Evolutionary conservation across 257 asterid species (phyloP), one percentile per base, ranked within the genome.

Genomic region (Voacanga thouarsii): DNA sequence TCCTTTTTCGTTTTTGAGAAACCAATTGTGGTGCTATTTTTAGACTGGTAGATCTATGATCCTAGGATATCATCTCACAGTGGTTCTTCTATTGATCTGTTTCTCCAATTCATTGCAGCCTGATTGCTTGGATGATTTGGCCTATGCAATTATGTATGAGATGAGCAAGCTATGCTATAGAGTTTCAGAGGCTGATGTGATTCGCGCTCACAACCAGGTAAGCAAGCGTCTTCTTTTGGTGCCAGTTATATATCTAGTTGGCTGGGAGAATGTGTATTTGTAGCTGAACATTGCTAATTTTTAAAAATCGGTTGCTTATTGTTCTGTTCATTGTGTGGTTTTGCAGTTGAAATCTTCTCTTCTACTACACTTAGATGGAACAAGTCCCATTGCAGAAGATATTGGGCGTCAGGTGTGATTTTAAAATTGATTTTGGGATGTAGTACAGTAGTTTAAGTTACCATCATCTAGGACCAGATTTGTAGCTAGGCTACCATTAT

Each of bases 341-440:
- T 68, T 88, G 87, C 89, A 96, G 99, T 81, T 96, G 86, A 96
- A 96, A 83, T 93, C 99, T 70, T 89, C 96, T 71, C 84, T 96
- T 77, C 83, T 96, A 79, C 97, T 96, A 75, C 98, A 96, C 89
- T 85, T 96, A 64, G 99, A 96, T 82, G 99, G 98, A 81, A 89
- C 97, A 74, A 93, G 97, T 78, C 96, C 97, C 63, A 82, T 90
- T 75, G 96, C 96, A 56, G 99, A 96, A 86, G 99, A 96, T 84
- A 93, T 96, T 75, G 99, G 99, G n/a, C 97, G 99, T 23, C 98
- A 96, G 99, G 99, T 96, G 84, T 60, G 77, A 19, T 80, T 65
- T 56, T 61, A 33, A 37, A 66, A 50, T 75, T 71, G 43, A 28
- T 61, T 11, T 61, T 61, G 16, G 19, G 21, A 26, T 26, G 12